Percentiles rank a stretch among this genome's conserved stretches.
phyloP scores from a whole-genome alignment of 176 grass and related monocot species.

The Zea luxurians region DNA sequence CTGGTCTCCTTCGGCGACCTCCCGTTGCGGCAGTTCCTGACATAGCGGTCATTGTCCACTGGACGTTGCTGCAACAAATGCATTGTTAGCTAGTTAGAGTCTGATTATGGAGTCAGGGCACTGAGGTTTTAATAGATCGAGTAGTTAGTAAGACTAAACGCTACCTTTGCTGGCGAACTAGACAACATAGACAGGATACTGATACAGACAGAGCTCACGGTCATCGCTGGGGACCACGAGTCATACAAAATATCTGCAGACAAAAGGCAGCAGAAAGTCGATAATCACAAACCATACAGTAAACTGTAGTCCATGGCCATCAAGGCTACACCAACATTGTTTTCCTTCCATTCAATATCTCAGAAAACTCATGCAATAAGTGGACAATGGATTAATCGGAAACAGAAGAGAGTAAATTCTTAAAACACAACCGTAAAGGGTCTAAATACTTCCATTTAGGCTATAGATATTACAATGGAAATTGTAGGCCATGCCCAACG shows the following conservation, averaged over 20 bases:
- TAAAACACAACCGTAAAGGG: not conserved
- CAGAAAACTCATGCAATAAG: not conserved
- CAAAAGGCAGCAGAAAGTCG: constrained; percentile 1
- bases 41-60: constrained; percentile 77
- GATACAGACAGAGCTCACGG: constrained; percentile 90
- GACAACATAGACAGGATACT: constrained; percentile 87
- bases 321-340: not conserved
- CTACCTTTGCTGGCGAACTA: constrained; percentile 84
- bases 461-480: not conserved
- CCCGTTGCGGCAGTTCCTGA: constrained; percentile 85
- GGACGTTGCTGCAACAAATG: constrained; percentile 70
- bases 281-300: not conserved
- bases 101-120: not conserved
- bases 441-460: constrained; percentile 15
- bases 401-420: not conserved
- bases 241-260: constrained; percentile 92
- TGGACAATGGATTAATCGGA: not conserved
- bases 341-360: not conserved
- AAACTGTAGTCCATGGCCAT: not conserved
- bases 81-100: constrained; percentile 47
- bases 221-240: constrained; percentile 96
- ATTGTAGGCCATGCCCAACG: not conserved
- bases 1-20: constrained; percentile 82
- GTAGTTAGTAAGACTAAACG: not conserved
- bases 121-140: not conserved